Conservation (phyloP, 768 basidiomycete genomes). For the Rhizopogon sp. region DNA sequence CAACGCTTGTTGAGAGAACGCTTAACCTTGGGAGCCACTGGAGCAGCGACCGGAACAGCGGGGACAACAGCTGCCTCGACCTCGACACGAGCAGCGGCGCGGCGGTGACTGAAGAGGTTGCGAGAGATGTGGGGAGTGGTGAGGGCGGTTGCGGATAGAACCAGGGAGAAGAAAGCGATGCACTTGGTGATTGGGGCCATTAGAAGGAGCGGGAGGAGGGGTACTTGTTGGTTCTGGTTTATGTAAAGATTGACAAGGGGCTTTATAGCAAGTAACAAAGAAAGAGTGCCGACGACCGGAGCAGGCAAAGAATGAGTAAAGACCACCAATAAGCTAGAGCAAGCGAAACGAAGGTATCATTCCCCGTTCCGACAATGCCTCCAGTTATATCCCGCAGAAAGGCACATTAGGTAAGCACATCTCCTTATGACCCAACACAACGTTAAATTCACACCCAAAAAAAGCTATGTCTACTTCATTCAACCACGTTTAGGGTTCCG, state of each 20-base stretch:
- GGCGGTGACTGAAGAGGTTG: constrained; percentile 18
- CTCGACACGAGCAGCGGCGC: neutral
- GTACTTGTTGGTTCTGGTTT: constrained; percentile 3
- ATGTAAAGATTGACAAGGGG: constrained; percentile 14
- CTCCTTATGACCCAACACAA: neutral
- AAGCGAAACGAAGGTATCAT: constrained; percentile 5
- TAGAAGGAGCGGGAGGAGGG: constrained; percentile 10
- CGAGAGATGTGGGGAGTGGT: constrained; percentile 35
- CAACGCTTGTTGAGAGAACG: constrained; percentile 27
- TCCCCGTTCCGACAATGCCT: neutral
- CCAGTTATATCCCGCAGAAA: neutral
- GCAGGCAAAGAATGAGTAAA: constrained; percentile 5
- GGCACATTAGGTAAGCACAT: neutral
- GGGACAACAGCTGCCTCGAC: neutral
- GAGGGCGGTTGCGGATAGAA: constrained; percentile 33
- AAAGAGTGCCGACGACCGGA: constrained; percentile 1
- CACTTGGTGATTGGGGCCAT: constrained; percentile 35
- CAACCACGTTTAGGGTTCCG: neutral
- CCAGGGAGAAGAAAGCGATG: constrained; percentile 38
- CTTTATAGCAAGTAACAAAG: constrained; percentile 7
- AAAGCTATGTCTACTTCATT: neutral
- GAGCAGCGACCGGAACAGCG: neutral
- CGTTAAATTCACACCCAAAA: neutral
- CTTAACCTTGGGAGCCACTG: constrained; percentile 7
- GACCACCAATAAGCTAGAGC: neutral